Evolutionary conservation across 305 asterid species (phyloP), one percentile per base, ranked within the genome.

Genomic region (Nicotiana rustica): DNA sequence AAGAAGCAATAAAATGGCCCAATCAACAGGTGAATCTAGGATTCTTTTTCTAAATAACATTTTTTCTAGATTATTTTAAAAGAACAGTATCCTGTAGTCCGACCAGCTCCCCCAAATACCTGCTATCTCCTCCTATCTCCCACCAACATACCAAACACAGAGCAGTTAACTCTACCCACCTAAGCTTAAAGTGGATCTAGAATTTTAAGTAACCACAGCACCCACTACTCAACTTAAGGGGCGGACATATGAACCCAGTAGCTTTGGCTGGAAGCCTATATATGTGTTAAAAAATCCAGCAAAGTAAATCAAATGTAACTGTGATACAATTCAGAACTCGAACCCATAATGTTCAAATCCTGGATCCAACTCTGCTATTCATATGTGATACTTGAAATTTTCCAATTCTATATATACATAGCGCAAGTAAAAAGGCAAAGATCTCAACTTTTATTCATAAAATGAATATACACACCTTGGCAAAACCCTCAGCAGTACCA

Each of bases 401-500:
- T 9, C 36, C 5, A 44, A 70, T 12, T 41, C 2, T 44, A 44
- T 19, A 52, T 70, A 12, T 15, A 70, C 78, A 71, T 0, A 19
- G 38, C 6, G 14, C 57, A 13, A 19, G 33, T 15, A n/a, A 55
- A 29, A 66, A 36, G 67, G 35, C 55, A 29, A 67, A 15, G 49
- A 49, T 44, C 49, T 14, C 36, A 5, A 18, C 10, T 21, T 15
- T 29, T 33, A 12, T n/a, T n/a, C 62, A 64, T 1, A 3, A 38
- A 78, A 21, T 15, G 49, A 64, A 15, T 10, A 61, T 15, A 36
- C 77, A 92, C 95, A 92, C 97, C 95, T 92, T 92, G 47, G 95
- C 95, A 68, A 92, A 92, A n/a, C 97, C 95, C 88, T 92, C 95
- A 59, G 94, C 95, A 25, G 95, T 92, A 61, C 97, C 95, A 59